Evolutionary conservation across 345 rosid species (phyloP), one percentile per base, ranked within the genome.

Genomic region (Brassica cretica): DNA sequence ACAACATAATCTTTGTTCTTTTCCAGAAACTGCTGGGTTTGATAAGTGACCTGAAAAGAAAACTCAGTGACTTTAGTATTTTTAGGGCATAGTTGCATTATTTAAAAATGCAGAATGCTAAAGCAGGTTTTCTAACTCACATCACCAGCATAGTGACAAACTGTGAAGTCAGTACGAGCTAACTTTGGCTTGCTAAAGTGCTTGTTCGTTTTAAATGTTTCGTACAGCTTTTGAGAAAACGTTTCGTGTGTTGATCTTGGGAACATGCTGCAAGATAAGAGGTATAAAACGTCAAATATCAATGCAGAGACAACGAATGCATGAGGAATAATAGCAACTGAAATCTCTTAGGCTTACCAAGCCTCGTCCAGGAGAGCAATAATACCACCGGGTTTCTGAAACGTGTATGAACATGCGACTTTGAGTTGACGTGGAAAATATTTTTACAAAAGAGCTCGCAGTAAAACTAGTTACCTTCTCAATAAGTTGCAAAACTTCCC

Each of bases 161-260:
- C 88, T 66, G 98, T 94, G 88, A 94, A 94, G 86, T 94, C 98
- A 41, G 88, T 92, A 69, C 86, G 93, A 61, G 98, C 81, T 82
- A 94, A 78, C 82, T 92, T 94, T 80, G 98, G 98, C 89, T 94
- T 91, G 85, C 86, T 88, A 78, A 94, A 91, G 75, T 93, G 88
- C 82, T 89, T 76, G 75, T 94, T 89, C 39, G 70, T 83, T 86
- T 84, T 85, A 74, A 93, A 90, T 74, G 97, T 90, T 85, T 90
- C 93, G 82, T 89, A 95, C 90, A 95, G 84, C 90, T 93, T 95
- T 85, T 93, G 93, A 76, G 97, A 87, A 85, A 95, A 95, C 60
- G 98, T 93, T 86, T 89, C 91, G 79, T 95, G 97, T n/a, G 99
- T 95, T 72, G 98, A 92, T 87, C 90, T 89, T 51, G 97, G 98